These are phyloP conservation scores for Berberis thunbergii DNA, from an alignment of 164 flowering plant genomes.

Conservation along the genomic window DNA sequence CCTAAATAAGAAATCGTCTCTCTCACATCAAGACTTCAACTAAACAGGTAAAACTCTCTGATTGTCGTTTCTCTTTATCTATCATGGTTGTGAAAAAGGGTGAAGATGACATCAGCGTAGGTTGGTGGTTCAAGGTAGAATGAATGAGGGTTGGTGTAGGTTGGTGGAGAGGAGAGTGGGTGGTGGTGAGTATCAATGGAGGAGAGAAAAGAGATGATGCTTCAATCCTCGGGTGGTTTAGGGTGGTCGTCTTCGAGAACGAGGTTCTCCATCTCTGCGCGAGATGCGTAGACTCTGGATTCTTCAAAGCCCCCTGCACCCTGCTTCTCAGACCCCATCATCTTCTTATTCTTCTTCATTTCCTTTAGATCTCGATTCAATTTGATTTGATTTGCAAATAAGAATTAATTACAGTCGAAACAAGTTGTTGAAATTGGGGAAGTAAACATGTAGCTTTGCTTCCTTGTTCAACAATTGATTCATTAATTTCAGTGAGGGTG, in stretches of 20 bases:
- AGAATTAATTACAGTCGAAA: too few species aligned
- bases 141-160: constrained; percentile 12
- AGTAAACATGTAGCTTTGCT: not conserved
- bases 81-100: constrained; percentile 25
- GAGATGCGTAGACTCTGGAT: constrained; percentile 35
- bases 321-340: constrained; percentile 67
- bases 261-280: constrained; percentile 61
- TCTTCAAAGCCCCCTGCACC: constrained; percentile 23
- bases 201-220: constrained; percentile 32
- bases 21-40: too few species aligned
- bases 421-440: not conserved
- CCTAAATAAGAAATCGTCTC: too few species aligned
- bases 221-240: constrained; percentile 25
- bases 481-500: not conserved
- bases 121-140: constrained; percentile 24
- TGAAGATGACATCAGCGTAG: constrained; percentile 45
- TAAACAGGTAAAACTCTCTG: too few species aligned
- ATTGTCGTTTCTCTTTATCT: too few species aligned
- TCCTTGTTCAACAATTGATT: not conserved
- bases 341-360: constrained; percentile 9
- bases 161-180: constrained; percentile 26
- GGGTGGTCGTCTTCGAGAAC: constrained; percentile 35
- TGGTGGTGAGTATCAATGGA: constrained; percentile 25
- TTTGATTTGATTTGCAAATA: too few species aligned
- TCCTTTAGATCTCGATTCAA: too few species aligned